phyloP scores from a whole-genome alignment of 2,329 filamentous ascomycete species.

The Aspergillus jensenii region DNA sequence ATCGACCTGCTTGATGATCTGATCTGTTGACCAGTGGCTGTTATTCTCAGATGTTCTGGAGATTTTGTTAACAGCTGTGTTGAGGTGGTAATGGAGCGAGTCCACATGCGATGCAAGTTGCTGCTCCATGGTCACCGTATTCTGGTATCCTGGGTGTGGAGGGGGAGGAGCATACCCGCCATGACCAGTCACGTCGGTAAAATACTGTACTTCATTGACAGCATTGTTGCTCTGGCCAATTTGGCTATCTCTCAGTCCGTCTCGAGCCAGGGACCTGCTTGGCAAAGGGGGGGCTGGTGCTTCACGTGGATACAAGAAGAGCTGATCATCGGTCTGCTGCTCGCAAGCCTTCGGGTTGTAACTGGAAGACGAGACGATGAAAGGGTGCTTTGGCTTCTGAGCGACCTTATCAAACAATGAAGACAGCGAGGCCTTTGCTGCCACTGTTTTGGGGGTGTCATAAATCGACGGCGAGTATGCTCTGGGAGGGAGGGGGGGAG shows the following conservation, averaged over 20 bases:
- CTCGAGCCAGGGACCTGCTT: not conserved
- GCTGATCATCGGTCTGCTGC: not conserved
- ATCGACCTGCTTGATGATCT: slow-evolving; percentile 21
- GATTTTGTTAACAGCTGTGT: slow-evolving; percentile 13
- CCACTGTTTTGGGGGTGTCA: not conserved
- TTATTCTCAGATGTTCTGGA: slow-evolving; percentile 17
- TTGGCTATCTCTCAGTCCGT: not conserved
- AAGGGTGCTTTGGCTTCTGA: slow-evolving; percentile 4
- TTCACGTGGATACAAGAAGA: slow-evolving; percentile 1
- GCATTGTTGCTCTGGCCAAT: not conserved
- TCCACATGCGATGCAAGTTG: slow-evolving; percentile 19
- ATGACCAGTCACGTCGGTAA: slow-evolving; percentile 17
- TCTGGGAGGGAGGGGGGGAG: not conserved
- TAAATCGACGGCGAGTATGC: slow-evolving; percentile 12
- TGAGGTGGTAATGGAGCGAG: slow-evolving; percentile 24
- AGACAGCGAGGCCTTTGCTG: not conserved
- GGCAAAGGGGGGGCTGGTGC: not conserved
- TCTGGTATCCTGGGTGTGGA: slow-evolving; percentile 22
- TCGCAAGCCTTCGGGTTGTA: not conserved
- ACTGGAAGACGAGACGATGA: slow-evolving; percentile 15
- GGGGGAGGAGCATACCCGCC: slow-evolving; percentile 27
- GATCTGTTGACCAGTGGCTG: slow-evolving; percentile 23
- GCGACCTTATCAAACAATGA: not conserved
- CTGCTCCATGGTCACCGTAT: slow-evolving; percentile 23
- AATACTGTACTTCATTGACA: slow-evolving; percentile 1